These are phyloP conservation scores for Clonostachys byssicola DNA, from an alignment of 2,329 filamentous ascomycete species.

Conservation along the genomic window DNA sequence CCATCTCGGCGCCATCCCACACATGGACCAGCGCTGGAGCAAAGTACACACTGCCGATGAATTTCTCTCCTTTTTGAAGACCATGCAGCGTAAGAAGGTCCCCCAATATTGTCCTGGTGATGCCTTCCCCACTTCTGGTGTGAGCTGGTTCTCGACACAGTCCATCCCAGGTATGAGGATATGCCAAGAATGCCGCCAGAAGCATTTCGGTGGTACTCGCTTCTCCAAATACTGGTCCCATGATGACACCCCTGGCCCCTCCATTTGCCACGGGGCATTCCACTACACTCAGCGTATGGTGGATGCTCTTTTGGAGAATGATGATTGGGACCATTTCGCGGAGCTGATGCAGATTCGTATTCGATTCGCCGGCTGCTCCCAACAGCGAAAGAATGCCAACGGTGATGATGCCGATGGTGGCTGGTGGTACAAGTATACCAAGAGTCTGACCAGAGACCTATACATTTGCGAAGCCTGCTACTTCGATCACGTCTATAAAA, in stretches of 20 bases:
- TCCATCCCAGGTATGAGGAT: constrained; percentile 1
- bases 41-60: constrained; percentile 3
- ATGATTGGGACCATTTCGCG: constrained; percentile 1
- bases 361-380: background rate
- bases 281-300: constrained; percentile 1
- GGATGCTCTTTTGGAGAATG: background rate
- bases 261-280: constrained; percentile 2
- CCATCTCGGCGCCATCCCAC: constrained; percentile 2
- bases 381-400: background rate
- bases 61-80: constrained; percentile 2
- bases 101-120: constrained; percentile 1
- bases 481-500: constrained; percentile 3
- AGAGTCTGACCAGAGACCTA: background rate
- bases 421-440: constrained; percentile 2
- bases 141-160: background rate
- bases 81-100: constrained; percentile 4
- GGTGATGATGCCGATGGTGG: background rate
- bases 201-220: constrained; percentile 1
- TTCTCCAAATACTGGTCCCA: background rate
- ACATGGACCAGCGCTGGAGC: constrained; percentile 2
- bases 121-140: background rate
- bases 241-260: background rate
- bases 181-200: constrained; percentile 2
- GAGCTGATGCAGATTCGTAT: constrained; percentile 1
- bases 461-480: constrained; percentile 2